These are phyloP conservation scores for Entelexis sorbosivorans DNA, from an alignment of 1,139 yeast genomes.

Conservation along the genomic window DNA sequence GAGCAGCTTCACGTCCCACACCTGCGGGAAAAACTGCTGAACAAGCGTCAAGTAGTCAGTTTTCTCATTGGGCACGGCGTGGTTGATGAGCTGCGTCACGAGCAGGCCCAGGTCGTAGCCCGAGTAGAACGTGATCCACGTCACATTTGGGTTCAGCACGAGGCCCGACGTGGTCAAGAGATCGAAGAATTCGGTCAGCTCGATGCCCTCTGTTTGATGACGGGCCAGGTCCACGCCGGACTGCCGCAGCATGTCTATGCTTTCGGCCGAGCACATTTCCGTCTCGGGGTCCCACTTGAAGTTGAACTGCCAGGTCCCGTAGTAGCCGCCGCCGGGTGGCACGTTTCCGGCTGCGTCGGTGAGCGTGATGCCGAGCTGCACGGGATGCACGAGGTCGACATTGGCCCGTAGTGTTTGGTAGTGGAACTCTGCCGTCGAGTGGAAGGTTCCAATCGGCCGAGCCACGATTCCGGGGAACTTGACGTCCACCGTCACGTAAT, in stretches of 20 bases:
- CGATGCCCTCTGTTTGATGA: conserved; percentile 71
- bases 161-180: conserved; percentile 77
- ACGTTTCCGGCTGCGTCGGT: conserved; percentile 68
- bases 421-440: conserved; percentile 83
- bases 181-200: conserved; percentile 71
- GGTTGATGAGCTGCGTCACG: conserved; percentile 63
- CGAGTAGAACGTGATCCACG: conserved; percentile 81
- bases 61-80: conserved; percentile 69
- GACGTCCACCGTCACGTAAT: conserved; percentile 62
- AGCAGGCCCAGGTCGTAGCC: conserved; percentile 94
- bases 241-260: conserved; percentile 60
- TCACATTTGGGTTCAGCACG: conserved; percentile 56
- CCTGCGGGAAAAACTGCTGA: conserved; percentile 62
- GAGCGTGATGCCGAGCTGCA: conserved; percentile 79
- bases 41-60: conserved; percentile 69
- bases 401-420: conserved; percentile 89
- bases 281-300: conserved; percentile 58
- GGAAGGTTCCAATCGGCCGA: conserved; percentile 91
- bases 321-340: conserved; percentile 41
- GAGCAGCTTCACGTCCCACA: conserved; percentile 73
- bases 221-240: conserved; percentile 74
- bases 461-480: conserved; percentile 96
- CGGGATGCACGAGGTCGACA: conserved; percentile 72
- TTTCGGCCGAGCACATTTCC: conserved; percentile 78
- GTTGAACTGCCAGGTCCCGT: conserved; percentile 86